Evolutionary conservation across 2,329 filamentous ascomycete genomes (phyloP).

Genomic region (Emericellopsis atlantica): DNA sequence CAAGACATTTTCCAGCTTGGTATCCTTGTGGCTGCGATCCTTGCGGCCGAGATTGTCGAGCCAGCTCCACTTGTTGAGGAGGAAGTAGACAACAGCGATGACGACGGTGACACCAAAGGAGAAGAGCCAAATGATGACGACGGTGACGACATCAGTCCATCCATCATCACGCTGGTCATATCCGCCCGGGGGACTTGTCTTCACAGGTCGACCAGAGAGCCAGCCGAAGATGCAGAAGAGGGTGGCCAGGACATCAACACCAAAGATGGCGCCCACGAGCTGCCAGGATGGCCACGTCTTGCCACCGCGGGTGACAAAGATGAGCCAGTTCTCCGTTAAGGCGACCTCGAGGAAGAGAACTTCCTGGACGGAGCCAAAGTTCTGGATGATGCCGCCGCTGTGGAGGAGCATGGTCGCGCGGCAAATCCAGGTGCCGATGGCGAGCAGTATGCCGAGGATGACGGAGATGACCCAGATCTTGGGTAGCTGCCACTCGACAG

Average conservation of each 20-base stretch:
- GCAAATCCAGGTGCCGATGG: conserved; percentile 59
- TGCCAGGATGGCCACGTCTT: conserved; percentile 66
- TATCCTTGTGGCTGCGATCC: conserved; percentile 48
- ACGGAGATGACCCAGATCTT: conserved; percentile 72
- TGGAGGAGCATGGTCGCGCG: conserved; percentile 57
- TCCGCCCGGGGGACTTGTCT: conserved; percentile 16
- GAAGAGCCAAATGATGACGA: conserved; percentile 53
- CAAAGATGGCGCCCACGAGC: conserved; percentile 56
- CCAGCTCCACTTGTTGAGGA: conserved; percentile 44
- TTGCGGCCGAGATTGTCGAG: conserved; percentile 52
- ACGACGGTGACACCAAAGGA: conserved; percentile 54
- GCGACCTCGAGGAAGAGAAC: conserved; percentile 64
- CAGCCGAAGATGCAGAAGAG: conserved; percentile 67
- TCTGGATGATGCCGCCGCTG: conserved; percentile 62
- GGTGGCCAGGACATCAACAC: conserved; percentile 59
- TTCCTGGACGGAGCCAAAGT: conserved; percentile 62
- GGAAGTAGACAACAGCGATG: conserved; percentile 52
- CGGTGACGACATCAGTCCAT: conserved; percentile 40
- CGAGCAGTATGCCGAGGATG: conserved; percentile 55
- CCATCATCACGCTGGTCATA: conserved; percentile 24
- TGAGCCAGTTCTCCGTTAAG: conserved; percentile 66
- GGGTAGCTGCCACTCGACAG: conserved; percentile 69
- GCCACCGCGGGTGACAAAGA: conserved; percentile 63
- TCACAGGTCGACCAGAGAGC: conserved; percentile 41
- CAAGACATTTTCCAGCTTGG: conserved; percentile 54